Evolutionary conservation across 2,329 filamentous ascomycete species (phyloP), one percentile per base, ranked within the genome.

Genomic region (Trichophyton mentagrophytes): DNA sequence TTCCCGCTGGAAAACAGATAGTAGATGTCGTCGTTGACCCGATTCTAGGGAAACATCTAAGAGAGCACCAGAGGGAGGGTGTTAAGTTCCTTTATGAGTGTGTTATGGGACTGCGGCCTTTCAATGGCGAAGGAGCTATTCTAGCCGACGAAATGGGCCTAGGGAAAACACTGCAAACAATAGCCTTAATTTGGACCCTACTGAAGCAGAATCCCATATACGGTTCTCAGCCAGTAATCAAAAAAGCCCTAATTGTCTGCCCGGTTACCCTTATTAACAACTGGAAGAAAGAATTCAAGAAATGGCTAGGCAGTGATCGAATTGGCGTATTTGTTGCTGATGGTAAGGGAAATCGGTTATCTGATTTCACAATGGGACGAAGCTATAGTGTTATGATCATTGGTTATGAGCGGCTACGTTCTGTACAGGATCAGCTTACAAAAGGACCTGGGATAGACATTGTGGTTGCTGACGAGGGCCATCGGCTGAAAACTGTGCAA

Each of bases 101-200:
- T 68, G 83, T 89, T 0, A 89, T 89, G 86, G 86, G 86, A 3
- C 81, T 88, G 78, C 79, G 84, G 47, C 74, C 79, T 47, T 84
- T 81, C 63, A 82, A 82, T 66, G 85, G 86, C 1, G 80, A 86
- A 70, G 86, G 86, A 25, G 86, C 85, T 2, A 84, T 89, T 62
- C 75, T 89, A 57, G 86, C 86, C 1, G 86, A 89, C 68, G 86
- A 89, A 66, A 89, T 89, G 86, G 86, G 86, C 0, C 71, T 89
- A 1, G 86, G 86, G 20, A 89, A 89, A 72, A 88, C 86, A 0
- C 69, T 89, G 38, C 86, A 89, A 67, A 88, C 86, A 0, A 89
- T 89, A 67, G 77, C 86, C 2, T 72, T 89, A 53, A 69, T 89
- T 11, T 89, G 86, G 86, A 89, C 86, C 1, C 70, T 89, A 38